Conservation (phyloP, 2,329 filamentous ascomycete genomes). For the Botryotinia calthae region DNA sequence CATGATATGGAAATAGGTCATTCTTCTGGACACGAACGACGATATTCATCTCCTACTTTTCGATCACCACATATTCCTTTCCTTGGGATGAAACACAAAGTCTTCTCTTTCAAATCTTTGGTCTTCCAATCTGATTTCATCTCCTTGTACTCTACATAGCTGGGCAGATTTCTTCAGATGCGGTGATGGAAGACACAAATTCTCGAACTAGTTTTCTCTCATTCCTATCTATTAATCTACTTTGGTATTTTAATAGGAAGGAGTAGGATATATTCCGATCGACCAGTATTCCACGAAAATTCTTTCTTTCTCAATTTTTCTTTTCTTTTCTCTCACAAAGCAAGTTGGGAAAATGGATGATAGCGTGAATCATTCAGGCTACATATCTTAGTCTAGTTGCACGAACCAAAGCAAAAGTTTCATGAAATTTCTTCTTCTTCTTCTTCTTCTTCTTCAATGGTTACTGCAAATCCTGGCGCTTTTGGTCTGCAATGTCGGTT, state of each 20-base stretch:
- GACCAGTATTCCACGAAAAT: background rate
- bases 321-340: background rate
- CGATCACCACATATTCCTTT: background rate
- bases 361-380: background rate
- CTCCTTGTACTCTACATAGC: background rate
- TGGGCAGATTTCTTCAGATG: background rate
- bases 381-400: background rate
- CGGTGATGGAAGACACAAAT: background rate
- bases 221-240: background rate
- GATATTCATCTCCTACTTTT: background rate
- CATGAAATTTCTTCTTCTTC: background rate
- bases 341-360: background rate
- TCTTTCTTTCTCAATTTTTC: background rate
- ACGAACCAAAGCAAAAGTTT: slow-evolving; percentile 2
- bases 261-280: background rate
- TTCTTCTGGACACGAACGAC: background rate
- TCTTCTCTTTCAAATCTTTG: background rate
- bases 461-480: background rate
- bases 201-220: background rate
- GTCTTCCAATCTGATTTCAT: background rate
- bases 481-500: background rate
- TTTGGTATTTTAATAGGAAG: background rate
- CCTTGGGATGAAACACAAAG: background rate
- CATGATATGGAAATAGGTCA: background rate
- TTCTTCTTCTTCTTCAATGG: background rate